Conservation (phyloP, 139 green algal species). For the Desmodesmus armatus region DNA sequence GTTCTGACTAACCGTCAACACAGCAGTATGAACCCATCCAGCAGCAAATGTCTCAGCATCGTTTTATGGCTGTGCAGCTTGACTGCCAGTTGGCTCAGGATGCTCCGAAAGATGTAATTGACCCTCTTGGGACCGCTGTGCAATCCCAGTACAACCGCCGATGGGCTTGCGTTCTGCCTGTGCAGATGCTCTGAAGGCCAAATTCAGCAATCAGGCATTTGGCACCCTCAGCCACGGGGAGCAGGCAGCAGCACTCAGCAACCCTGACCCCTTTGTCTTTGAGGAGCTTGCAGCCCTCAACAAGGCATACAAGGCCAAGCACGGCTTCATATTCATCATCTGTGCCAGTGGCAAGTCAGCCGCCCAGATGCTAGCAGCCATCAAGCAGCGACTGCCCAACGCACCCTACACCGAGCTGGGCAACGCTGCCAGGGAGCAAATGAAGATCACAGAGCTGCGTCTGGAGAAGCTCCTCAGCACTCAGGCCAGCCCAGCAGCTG, state of each 20-base stretch:
- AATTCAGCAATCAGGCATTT: conserved; percentile 55
- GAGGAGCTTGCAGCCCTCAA: conserved; percentile 61
- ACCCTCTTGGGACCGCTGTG: no score
- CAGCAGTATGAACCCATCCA: no score
- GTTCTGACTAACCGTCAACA: no score
- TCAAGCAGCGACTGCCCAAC: conserved; percentile 60
- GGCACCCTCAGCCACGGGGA: conserved; percentile 66
- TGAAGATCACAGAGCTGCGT: conserved; percentile 96
- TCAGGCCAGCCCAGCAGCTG: neutral
- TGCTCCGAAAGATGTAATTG: no score
- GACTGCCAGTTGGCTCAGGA: no score
- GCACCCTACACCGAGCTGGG: conserved; percentile 65
- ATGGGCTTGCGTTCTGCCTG: no score
- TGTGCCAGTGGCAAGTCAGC: conserved; percentile 82
- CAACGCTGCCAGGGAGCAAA: conserved; percentile 87
- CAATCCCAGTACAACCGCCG: no score
- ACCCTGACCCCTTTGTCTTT: conserved; percentile 34
- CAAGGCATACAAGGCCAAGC: conserved; percentile 82
- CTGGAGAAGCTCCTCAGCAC: conserved; percentile 69
- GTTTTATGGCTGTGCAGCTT: no score
- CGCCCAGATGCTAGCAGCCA: conserved; percentile 69
- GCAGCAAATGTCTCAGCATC: no score
- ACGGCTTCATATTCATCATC: conserved; percentile 96
- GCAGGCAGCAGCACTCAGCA: conserved; percentile 68
- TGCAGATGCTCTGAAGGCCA: conserved; percentile 50